phyloP scores from a whole-genome alignment of 805 yeast species.

The Metschnikowia similis region DNA sequence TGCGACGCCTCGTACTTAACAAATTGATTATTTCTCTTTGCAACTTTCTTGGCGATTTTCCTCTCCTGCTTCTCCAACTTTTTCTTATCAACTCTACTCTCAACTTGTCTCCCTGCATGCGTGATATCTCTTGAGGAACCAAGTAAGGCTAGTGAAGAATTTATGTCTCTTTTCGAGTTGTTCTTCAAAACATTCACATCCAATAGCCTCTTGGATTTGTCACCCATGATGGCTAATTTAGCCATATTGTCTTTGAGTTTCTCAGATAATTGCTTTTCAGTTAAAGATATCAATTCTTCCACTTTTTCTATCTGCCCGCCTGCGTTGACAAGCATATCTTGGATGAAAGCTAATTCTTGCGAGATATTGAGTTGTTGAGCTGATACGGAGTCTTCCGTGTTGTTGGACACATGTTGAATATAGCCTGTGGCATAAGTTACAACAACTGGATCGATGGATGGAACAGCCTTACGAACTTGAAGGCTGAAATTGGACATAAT shows the following conservation, averaged over 20 bases:
- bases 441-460: slow-evolving; percentile 81
- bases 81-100: slow-evolving; percentile 92
- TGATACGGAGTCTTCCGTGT: slow-evolving; percentile 78
- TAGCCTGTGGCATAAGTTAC: slow-evolving; percentile 90
- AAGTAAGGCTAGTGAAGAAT: slow-evolving; percentile 69
- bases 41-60: slow-evolving; percentile 95
- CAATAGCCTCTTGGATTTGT: slow-evolving; percentile 80
- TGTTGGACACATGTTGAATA: slow-evolving; percentile 70
- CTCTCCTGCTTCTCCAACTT: slow-evolving; percentile 96
- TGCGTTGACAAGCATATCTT: slow-evolving; percentile 66
- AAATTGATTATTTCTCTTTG: slow-evolving; percentile 78
- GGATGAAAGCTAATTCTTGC: slow-evolving; percentile 64
- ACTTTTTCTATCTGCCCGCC: slow-evolving; percentile 71
- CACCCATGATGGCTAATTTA: slow-evolving; percentile 74
- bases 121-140: slow-evolving; percentile 84
- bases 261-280: slow-evolving; percentile 46
- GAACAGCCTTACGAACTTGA: slow-evolving; percentile 82
- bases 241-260: slow-evolving; percentile 66
- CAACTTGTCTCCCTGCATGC: slow-evolving; percentile 86
- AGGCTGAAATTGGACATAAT: slow-evolving; percentile 39
- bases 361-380: slow-evolving; percentile 67
- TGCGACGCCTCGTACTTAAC: slow-evolving; percentile 94
- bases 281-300: slow-evolving; percentile 38
- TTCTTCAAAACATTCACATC: slow-evolving; percentile 66
- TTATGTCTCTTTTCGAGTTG: slow-evolving; percentile 64